Evolutionary conservation across 148 eudicot species (phyloP).

Genomic region (Diospyros lotus): DNA sequence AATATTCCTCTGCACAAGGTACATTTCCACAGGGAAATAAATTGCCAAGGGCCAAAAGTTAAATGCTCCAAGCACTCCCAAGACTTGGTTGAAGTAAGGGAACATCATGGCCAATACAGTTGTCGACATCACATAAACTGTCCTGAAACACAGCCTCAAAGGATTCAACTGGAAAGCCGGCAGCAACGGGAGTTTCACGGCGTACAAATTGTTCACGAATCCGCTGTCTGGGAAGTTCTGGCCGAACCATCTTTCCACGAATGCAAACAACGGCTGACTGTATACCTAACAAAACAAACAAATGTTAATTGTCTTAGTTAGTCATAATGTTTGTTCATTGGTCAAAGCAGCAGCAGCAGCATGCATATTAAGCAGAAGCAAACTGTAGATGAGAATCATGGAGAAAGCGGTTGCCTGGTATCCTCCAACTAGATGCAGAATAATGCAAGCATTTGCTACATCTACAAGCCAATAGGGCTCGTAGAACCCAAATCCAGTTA

Average conservation of each 20-base stretch:
- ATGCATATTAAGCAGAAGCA: too few relatives aligned
- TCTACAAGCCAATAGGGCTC: too few relatives aligned
- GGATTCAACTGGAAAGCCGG: conserved; percentile 21
- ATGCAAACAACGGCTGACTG: conserved; percentile 18
- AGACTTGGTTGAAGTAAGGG: background rate
- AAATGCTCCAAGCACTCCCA: conserved; percentile 33
- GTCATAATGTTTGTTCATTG: too few relatives aligned
- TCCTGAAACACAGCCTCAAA: conserved; percentile 29
- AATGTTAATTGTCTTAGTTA: too few relatives aligned
- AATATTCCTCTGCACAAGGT: conserved; percentile 10
- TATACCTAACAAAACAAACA: conserved; percentile 1
- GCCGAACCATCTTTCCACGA: conserved; percentile 10
- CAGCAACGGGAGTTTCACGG: conserved; percentile 14
- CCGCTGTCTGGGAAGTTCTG: conserved; percentile 11
- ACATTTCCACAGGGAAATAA: conserved; percentile 22
- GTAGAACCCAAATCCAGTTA: too few relatives aligned
- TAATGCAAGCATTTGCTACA: too few relatives aligned
- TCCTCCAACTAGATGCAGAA: too few relatives aligned
- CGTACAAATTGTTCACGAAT: conserved; percentile 14
- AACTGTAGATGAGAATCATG: too few relatives aligned
- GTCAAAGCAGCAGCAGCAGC: too few relatives aligned
- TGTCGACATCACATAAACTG: conserved; percentile 25
- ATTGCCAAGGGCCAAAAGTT: conserved; percentile 24
- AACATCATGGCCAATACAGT: conserved; percentile 21
- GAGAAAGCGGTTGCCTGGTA: too few relatives aligned